These are phyloP conservation scores for Pyrenophora teres DNA, from an alignment of 2,329 filamentous ascomycete species.

Conservation along the genomic window DNA sequence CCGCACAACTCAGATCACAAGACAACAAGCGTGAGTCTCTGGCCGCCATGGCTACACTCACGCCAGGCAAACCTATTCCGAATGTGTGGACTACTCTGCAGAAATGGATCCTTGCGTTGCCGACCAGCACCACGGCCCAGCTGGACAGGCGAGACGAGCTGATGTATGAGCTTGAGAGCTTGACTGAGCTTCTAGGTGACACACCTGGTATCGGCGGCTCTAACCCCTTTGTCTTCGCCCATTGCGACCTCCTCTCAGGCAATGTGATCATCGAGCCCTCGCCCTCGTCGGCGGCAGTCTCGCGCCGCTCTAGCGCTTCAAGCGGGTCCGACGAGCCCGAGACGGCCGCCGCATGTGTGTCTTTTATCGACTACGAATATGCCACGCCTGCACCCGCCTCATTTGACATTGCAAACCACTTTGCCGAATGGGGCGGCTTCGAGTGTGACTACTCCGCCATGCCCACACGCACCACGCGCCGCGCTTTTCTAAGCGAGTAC, in stretches of 20 bases:
- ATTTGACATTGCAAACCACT: conserved; percentile 97
- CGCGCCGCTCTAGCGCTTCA: conserved; percentile 41
- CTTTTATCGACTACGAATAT: conserved; percentile 98
- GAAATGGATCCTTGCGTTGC: conserved; percentile 90
- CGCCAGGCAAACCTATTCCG: conserved; percentile 72
- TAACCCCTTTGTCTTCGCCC: conserved; percentile 84
- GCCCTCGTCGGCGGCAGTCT: conserved; percentile 41
- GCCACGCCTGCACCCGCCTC: conserved; percentile 90
- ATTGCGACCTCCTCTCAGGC: conserved; percentile 93
- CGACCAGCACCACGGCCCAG: conserved; percentile 71
- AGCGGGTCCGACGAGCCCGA: conserved; percentile 37
- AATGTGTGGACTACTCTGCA: conserved; percentile 96
- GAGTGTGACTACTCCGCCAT: conserved; percentile 88
- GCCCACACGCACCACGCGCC: conserved; percentile 76
- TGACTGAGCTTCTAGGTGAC: conserved; percentile 74
- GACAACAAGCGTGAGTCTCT: conserved; percentile 47
- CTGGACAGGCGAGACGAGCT: conserved; percentile 68
- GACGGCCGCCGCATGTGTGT: conserved; percentile 38
- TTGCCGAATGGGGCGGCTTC: conserved; percentile 97
- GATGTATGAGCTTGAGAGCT: conserved; percentile 73
- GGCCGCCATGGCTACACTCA: conserved; percentile 48
- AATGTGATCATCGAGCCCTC: conserved; percentile 85
- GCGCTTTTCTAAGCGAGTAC: conserved; percentile 83
- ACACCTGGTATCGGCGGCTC: conserved; percentile 71
- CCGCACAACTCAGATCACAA: conserved; percentile 35